Evolutionary conservation across 2,329 filamentous ascomycete species (phyloP).

Genomic region (Cladosporium sp.): DNA sequence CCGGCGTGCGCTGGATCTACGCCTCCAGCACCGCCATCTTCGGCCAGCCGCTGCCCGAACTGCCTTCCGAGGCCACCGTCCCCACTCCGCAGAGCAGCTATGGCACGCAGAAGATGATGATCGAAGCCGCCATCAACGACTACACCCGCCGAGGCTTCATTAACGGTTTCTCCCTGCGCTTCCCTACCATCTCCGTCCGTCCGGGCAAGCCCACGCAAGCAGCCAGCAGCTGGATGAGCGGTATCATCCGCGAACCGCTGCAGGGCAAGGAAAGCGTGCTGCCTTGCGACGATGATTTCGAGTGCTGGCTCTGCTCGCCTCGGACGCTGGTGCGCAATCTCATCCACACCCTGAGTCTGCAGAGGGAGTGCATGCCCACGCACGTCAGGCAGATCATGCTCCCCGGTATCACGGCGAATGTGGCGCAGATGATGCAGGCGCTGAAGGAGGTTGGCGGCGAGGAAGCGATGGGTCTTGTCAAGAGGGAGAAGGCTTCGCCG

Average conservation of each 20-base stretch:
- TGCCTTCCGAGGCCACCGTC: conserved; percentile 42
- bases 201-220: conserved; percentile 50
- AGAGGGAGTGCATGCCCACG: conserved; percentile 45
- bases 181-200: conserved; percentile 50
- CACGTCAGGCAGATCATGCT: conserved; percentile 52
- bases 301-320: conserved; percentile 56
- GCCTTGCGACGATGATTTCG: conserved; percentile 49
- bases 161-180: conserved; percentile 40
- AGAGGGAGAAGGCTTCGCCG: conserved; percentile 48
- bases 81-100: conserved; percentile 48
- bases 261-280: conserved; percentile 46
- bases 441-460: conserved; percentile 52
- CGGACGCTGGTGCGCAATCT: conserved; percentile 53
- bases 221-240: conserved; percentile 49
- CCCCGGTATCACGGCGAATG: conserved; percentile 52
- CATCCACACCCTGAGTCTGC: conserved; percentile 48
- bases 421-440: conserved; percentile 54
- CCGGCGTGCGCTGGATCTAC: conserved; percentile 47
- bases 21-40: conserved; percentile 49
- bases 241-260: conserved; percentile 52
- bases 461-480: conserved; percentile 47
- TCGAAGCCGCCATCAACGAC: conserved; percentile 49
- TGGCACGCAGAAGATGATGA: conserved; percentile 49
- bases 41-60: conserved; percentile 41
- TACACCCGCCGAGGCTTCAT: conserved; percentile 49